phyloP scores from a whole-genome alignment of 2,329 filamentous ascomycete genomes.

The Trichoderma atroviride region DNA sequence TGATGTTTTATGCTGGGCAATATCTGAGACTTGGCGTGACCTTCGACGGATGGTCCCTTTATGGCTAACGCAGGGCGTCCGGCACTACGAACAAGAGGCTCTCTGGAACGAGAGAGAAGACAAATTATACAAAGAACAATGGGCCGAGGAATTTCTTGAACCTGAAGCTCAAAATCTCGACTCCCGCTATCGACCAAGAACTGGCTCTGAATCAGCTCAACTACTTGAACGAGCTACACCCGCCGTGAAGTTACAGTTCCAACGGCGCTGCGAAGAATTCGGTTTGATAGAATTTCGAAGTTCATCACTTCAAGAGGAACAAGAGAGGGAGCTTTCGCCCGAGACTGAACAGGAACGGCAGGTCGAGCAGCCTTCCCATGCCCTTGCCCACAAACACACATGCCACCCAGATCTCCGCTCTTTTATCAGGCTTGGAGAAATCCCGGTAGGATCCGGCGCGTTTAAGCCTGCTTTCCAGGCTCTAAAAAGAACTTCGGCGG shows the following conservation, averaged over 20 bases:
- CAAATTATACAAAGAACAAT: neutral
- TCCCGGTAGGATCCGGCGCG: neutral
- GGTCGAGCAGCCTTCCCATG: neutral
- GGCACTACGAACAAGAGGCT: conserved; percentile 38
- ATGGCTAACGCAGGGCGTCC: conserved; percentile 63
- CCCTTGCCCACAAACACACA: neutral
- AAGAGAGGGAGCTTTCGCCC: neutral
- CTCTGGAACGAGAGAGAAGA: neutral
- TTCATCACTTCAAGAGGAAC: neutral
- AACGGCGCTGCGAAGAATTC: neutral
- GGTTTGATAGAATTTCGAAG: neutral
- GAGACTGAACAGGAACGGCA: neutral
- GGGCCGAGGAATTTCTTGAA: neutral
- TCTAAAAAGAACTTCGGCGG: neutral
- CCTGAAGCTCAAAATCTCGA: neutral
- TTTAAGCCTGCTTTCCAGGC: neutral
- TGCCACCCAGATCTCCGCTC: neutral
- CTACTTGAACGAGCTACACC: neutral
- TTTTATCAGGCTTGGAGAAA: neutral
- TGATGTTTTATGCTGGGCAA: conserved; percentile 62
- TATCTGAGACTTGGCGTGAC: conserved; percentile 59
- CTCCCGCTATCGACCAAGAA: neutral
- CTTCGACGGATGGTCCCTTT: conserved; percentile 54
- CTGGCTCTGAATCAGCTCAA: neutral
- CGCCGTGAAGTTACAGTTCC: neutral